phyloP scores from a whole-genome alignment of 208 protist genomes.

The Balamuthia mandrillaris region DNA sequence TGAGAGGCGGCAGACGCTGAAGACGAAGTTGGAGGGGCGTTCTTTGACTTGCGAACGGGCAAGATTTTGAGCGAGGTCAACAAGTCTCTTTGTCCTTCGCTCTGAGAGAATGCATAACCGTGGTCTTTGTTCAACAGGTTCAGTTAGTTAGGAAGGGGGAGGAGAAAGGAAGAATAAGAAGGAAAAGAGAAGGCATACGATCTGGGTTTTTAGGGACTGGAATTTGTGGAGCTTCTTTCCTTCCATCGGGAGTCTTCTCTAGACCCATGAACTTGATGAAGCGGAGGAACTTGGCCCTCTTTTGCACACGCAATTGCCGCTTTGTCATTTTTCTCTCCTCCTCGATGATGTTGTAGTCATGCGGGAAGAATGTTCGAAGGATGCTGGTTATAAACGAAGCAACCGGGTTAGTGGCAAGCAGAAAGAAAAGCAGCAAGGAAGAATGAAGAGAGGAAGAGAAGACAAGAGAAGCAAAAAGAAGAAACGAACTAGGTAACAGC shows the following conservation, averaged over 20 bases:
- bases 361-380: slow-evolving; percentile 3
- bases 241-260: background rate
- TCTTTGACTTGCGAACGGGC: background rate
- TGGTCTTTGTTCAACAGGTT: background rate
- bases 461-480: background rate
- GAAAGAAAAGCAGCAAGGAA: background rate
- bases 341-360: slow-evolving; percentile 25
- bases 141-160: background rate
- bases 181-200: too few species aligned
- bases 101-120: slow-evolving; percentile 16
- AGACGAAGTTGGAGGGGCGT: too few species aligned
- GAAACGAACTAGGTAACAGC: background rate
- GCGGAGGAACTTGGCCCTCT: background rate
- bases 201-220: too few species aligned
- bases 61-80: background rate
- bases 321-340: background rate
- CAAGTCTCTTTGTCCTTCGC: background rate
- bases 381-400: background rate
- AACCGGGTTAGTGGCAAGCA: background rate
- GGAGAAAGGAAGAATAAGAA: background rate
- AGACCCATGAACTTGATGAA: background rate
- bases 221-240: too few species aligned
- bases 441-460: too few species aligned
- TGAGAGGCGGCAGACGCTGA: too few species aligned
- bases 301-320: background rate